Percentiles rank a stretch among this genome's conserved stretches.
Evolutionary conservation across 257 asterid species (phyloP).

Genomic region (Solanum infundibuliforme): DNA sequence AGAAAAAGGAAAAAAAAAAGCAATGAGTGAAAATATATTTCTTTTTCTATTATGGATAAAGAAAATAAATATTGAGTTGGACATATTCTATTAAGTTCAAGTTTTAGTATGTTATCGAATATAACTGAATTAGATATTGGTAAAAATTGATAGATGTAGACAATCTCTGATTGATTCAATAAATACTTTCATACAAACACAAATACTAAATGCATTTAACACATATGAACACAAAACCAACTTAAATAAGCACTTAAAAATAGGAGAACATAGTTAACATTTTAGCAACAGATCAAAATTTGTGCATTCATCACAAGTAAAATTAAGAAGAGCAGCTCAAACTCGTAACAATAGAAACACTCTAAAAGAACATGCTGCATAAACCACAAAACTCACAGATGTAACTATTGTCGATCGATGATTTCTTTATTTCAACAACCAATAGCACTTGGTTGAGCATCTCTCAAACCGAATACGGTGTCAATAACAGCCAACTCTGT

Average conservation of each 20-base stretch:
- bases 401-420: constrained; percentile 57
- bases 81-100: background rate
- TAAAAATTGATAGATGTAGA: background rate
- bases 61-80: background rate
- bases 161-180: background rate
- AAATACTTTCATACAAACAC: background rate
- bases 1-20: too few species aligned
- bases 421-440: constrained; percentile 69
- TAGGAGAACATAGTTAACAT: background rate
- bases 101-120: background rate
- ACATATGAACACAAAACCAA: background rate
- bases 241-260: background rate
- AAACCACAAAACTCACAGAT: constrained; percentile 10
- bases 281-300: background rate
- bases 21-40: background rate
- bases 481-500: constrained; percentile 74
- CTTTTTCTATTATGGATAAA: background rate
- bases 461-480: constrained; percentile 70
- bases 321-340: background rate
- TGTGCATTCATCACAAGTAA: background rate
- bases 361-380: background rate
- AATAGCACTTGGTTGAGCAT: constrained; percentile 63
- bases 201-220: background rate
- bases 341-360: background rate
- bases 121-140: background rate